These are phyloP conservation scores for Mortierella antarctica DNA, from an alignment of 192 early-diverging fungal genomes.

Conservation along the genomic window DNA sequence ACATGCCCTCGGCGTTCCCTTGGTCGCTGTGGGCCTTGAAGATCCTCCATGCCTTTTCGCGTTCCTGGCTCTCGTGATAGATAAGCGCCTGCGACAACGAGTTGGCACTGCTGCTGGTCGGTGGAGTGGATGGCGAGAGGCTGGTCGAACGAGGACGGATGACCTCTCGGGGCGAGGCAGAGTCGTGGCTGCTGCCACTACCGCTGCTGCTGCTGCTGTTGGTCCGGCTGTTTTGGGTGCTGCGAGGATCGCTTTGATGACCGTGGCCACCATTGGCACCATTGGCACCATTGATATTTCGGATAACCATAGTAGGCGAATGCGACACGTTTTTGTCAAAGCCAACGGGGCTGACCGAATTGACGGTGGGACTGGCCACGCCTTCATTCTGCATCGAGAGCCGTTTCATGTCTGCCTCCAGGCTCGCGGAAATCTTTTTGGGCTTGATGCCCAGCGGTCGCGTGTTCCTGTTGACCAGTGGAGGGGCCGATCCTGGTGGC, in stretches of 20 bases:
- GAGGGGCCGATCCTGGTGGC: background rate
- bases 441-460: slow-evolving; percentile 16
- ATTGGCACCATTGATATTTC: background rate
- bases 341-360: background rate
- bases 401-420: slow-evolving; percentile 18
- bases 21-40: slow-evolving; percentile 35
- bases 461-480: slow-evolving; percentile 32
- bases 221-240: background rate
- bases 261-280: background rate
- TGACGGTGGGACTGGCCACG: background rate
- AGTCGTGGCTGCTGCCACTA: background rate
- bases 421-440: background rate
- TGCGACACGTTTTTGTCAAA: background rate
- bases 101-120: background rate
- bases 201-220: slow-evolving; percentile 4
- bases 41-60: slow-evolving; percentile 38
- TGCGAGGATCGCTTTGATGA: background rate
- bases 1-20: slow-evolving; percentile 40
- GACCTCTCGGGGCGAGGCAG: background rate
- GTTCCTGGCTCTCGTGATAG: slow-evolving; percentile 28
- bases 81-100: slow-evolving; percentile 27
- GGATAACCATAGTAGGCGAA: background rate
- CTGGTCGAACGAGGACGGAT: slow-evolving; percentile 15
- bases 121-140: background rate
- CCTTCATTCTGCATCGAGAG: slow-evolving; percentile 13